phyloP scores from a whole-genome alignment of 768 basidiomycete species.

The Lentinula lateritia region DNA sequence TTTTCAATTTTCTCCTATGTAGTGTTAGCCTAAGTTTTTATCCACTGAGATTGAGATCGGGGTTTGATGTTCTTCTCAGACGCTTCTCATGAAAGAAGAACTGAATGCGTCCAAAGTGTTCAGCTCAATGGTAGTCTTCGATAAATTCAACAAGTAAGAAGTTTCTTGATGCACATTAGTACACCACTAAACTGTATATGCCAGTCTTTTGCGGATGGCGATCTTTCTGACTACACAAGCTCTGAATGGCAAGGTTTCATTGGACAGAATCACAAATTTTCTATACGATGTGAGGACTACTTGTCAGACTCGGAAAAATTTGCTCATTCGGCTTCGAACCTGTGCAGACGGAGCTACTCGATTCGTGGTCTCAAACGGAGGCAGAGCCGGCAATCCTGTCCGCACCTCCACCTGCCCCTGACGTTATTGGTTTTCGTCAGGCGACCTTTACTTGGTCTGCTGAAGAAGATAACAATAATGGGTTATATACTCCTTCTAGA shows the following conservation, averaged over 20 bases:
- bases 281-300: background rate
- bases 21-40: background rate
- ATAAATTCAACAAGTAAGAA: conserved; percentile 22
- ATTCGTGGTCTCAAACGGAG: background rate
- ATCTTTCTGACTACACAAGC: background rate
- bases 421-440: conserved; percentile 3
- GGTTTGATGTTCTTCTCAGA: background rate
- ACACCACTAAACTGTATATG: conserved; percentile 8
- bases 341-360: conserved; percentile 1
- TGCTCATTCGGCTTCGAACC: background rate
- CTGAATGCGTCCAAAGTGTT: conserved; percentile 17
- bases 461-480: background rate
- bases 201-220: background rate
- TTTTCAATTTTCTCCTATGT: background rate
- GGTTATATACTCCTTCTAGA: conserved; percentile 8
- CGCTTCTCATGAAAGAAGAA: conserved; percentile 6
- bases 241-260: background rate
- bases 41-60: background rate
- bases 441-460: conserved; percentile 6
- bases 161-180: conserved; percentile 9
- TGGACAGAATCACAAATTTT: conserved; percentile 3
- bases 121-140: conserved; percentile 37
- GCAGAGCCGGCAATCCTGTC: background rate
- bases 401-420: background rate
- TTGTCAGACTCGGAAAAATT: too few relatives aligned